Conservation (phyloP, 495 filamentous ascomycete genomes). For the Xylaria castorea region DNA sequence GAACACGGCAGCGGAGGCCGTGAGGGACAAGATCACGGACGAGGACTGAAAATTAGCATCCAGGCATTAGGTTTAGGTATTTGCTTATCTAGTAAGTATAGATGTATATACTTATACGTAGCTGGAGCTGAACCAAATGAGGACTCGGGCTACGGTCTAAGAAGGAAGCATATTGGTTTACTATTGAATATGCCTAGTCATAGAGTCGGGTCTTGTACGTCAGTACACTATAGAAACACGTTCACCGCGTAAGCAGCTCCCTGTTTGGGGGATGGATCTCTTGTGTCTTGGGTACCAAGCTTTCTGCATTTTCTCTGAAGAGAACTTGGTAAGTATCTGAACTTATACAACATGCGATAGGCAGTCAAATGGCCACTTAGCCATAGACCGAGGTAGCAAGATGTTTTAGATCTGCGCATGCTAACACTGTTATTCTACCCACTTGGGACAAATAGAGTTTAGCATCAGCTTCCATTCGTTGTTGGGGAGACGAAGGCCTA, state of each 20-base stretch:
- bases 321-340: constrained; percentile 20
- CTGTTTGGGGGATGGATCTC: neutral
- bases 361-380: constrained; percentile 26
- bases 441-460: constrained; percentile 29
- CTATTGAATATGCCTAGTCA: neutral
- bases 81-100: neutral
- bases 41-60: constrained; percentile 45
- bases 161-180: neutral
- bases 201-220: neutral
- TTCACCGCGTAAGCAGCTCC: neutral
- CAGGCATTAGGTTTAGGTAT: neutral
- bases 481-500: neutral
- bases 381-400: constrained; percentile 17
- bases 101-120: neutral
- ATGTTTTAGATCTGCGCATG: constrained; percentile 14
- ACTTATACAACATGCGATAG: constrained; percentile 23
- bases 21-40: constrained; percentile 55
- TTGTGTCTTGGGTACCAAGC: neutral
- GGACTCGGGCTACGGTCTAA: neutral
- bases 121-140: neutral
- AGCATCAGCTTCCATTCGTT: constrained; percentile 17
- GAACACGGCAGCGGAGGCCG: constrained; percentile 52
- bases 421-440: constrained; percentile 29
- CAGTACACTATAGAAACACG: neutral
- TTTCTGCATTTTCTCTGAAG: constrained; percentile 19